Percentiles rank a stretch among this genome's conserved stretches.
Conservation (phyloP, 2,329 filamentous ascomycete genomes). For the Trichoderma citrinoviride region DNA sequence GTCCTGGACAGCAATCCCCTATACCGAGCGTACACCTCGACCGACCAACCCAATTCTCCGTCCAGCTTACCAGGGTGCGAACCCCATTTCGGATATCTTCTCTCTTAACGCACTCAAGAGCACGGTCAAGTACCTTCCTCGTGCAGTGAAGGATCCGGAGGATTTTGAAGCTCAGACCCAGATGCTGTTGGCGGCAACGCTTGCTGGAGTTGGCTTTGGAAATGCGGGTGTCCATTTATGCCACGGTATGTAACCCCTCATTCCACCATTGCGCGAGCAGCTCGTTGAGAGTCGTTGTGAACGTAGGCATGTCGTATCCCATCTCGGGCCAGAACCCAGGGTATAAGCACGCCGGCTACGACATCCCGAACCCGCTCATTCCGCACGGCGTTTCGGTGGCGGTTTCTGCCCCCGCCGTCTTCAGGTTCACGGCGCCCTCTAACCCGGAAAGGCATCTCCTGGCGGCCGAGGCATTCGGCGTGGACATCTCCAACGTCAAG, state of each 20-base stretch:
- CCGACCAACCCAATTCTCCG: constrained; percentile 86
- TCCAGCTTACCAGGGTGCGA: constrained; percentile 94
- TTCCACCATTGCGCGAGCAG: neutral
- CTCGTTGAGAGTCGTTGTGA: neutral
- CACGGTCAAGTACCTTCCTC: constrained; percentile 89
- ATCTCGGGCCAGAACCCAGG: constrained; percentile 91
- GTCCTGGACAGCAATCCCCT: constrained; percentile 97
- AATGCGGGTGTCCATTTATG: constrained; percentile 91
- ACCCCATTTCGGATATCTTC: constrained; percentile 97
- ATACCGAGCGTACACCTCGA: constrained; percentile 76
- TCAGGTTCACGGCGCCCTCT: constrained; percentile 85
- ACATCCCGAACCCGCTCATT: constrained; percentile 73
- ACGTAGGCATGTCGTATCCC: constrained; percentile 85
- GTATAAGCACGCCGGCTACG: constrained; percentile 86
- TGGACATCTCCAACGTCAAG: constrained; percentile 85
- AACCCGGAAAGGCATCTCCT: constrained; percentile 90
- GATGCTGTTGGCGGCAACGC: constrained; percentile 91
- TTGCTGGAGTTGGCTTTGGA: constrained; percentile 94
- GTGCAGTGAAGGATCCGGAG: constrained; percentile 81
- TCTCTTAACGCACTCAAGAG: constrained; percentile 78
- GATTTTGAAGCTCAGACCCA: constrained; percentile 90
- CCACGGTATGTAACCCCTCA: constrained; percentile 46
- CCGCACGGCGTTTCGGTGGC: constrained; percentile 95
- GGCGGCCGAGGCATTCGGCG: constrained; percentile 86
- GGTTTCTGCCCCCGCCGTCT: constrained; percentile 89